Conservation (phyloP, 805 yeast species). For the Starmerella stellata region DNA sequence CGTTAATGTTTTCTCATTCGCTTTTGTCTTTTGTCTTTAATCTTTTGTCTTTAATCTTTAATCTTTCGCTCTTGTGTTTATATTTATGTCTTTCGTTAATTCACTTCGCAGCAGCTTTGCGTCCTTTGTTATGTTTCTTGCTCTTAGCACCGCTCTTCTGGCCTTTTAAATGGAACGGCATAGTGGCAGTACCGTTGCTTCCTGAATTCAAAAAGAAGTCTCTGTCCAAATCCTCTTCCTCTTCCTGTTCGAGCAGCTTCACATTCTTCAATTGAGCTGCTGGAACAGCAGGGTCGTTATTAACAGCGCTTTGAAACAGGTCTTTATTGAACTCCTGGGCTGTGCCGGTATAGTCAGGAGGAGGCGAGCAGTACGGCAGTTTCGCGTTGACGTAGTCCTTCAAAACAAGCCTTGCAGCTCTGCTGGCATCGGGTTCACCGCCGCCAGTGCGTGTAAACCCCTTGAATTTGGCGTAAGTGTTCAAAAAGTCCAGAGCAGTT, state of each 20-base stretch:
- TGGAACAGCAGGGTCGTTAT: slow-evolving; percentile 27
- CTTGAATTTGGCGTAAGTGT: slow-evolving; percentile 87
- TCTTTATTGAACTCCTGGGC: slow-evolving; percentile 56
- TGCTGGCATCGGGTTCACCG: slow-evolving; percentile 89
- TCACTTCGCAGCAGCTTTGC: not conserved
- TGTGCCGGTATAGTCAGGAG: slow-evolving; percentile 47
- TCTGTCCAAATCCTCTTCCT: slow-evolving; percentile 66
- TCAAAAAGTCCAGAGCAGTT: slow-evolving; percentile 71
- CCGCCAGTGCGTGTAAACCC: slow-evolving; percentile 88
- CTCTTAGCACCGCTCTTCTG: not conserved
- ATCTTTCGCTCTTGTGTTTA: not conserved
- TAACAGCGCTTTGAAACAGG: slow-evolving; percentile 34
- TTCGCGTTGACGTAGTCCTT: slow-evolving; percentile 93
- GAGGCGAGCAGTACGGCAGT: slow-evolving; percentile 67
- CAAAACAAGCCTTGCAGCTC: slow-evolving; percentile 80
- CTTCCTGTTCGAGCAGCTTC: slow-evolving; percentile 22
- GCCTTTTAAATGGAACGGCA: not conserved
- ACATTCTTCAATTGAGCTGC: slow-evolving; percentile 26
- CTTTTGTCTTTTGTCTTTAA: not conserved
- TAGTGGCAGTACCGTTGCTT: not conserved
- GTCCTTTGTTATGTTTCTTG: not conserved
- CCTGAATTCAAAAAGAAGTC: slow-evolving; percentile 46
- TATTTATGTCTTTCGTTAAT: not conserved
- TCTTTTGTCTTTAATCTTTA: no score
- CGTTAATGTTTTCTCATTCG: not conserved